phyloP scores from a whole-genome alignment of 2,329 filamentous ascomycete genomes.

The Paracoccidioides lutzii region DNA sequence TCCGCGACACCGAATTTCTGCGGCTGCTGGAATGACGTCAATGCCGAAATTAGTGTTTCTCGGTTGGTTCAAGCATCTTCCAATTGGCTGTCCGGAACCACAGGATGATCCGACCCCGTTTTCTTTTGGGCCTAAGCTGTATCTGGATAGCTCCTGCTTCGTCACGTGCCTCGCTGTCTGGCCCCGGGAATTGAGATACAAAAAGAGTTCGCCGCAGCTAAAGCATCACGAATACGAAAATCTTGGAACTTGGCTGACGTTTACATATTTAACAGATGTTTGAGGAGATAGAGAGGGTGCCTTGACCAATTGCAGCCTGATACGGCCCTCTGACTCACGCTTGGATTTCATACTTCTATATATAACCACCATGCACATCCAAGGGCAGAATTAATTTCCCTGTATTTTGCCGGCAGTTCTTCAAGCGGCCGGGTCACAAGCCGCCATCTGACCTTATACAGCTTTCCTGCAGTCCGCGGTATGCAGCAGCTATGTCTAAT shows the following conservation, averaged over 20 bases:
- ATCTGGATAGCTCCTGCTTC: neutral
- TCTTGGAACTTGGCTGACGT: neutral
- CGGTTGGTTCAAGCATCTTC: no score
- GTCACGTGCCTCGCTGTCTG: neutral
- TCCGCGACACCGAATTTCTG: no score
- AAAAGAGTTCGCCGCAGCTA: neutral
- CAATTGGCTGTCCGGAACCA: no score
- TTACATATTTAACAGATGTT: neutral
- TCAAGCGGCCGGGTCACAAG: neutral
- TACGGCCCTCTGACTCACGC: neutral
- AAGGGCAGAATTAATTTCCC: neutral
- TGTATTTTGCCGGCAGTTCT: neutral
- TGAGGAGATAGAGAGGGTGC: no score
- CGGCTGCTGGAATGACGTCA: no score
- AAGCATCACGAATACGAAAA: neutral
- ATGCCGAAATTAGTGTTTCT: no score
- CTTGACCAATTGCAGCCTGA: neutral
- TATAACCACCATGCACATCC: neutral
- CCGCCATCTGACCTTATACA: neutral
- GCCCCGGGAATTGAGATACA: neutral
- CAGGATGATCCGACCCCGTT: no score
- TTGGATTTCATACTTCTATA: neutral
- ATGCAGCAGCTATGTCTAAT: slow-evolving; percentile 8
- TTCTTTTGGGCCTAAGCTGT: no score
- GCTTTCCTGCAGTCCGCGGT: neutral